Conservation (phyloP, 2,329 filamentous ascomycete species). For the Alternaria ethzedia region DNA sequence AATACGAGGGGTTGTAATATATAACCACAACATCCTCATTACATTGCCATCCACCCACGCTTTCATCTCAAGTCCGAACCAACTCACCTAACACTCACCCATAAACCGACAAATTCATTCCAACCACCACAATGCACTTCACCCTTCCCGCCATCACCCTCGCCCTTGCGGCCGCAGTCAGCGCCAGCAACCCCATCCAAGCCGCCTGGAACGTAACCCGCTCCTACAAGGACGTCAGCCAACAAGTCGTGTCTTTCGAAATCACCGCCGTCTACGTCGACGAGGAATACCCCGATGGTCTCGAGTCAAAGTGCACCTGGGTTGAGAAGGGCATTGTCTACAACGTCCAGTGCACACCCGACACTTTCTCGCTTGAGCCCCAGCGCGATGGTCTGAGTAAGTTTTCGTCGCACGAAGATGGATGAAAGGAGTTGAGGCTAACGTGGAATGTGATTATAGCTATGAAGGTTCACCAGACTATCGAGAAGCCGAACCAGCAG, state of each 20-base stretch:
- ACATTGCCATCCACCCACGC: not conserved
- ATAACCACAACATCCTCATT: not conserved
- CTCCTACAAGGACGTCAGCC: not conserved
- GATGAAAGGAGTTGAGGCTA: not conserved
- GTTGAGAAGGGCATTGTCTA: not conserved
- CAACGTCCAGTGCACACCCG: not conserved
- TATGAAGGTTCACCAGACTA: not conserved
- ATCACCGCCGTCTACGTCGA: not conserved
- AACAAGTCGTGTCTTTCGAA: not conserved
- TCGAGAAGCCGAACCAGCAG: not conserved
- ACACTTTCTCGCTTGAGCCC: not conserved
- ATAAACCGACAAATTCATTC: not conserved
- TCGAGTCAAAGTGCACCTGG: not conserved
- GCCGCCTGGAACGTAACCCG: constrained; percentile 1
- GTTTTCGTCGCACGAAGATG: not conserved
- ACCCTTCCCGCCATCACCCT: not conserved
- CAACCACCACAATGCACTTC: not conserved
- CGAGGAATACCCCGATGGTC: not conserved
- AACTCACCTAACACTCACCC: not conserved
- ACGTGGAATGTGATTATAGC: not conserved
- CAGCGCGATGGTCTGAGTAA: not conserved
- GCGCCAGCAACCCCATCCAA: constrained; percentile 1
- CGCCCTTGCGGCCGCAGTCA: not conserved
- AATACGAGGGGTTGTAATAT: not conserved
- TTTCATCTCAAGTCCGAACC: not conserved